Evolutionary conservation across 192 early-diverging fungal species (phyloP).

Genomic region (Backusella tarrabulga): DNA sequence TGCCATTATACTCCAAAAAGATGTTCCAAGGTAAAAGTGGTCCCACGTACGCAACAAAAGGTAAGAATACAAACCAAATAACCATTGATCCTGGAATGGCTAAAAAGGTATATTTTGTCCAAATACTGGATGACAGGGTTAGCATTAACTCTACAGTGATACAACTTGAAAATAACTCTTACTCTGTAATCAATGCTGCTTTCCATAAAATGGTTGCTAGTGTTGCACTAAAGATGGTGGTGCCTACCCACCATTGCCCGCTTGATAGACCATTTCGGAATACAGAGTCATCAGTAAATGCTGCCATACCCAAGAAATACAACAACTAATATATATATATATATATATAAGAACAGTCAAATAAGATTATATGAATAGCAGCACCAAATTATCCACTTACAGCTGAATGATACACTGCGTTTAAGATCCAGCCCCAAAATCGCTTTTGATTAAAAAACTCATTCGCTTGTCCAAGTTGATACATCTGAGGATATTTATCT

Average conservation of each 20-base stretch:
- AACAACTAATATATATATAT: conserved; percentile 39
- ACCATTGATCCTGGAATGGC: conserved; percentile 87
- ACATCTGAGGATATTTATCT: conserved; percentile 92
- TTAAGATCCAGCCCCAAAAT: conserved; percentile 92
- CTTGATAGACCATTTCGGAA: conserved; percentile 66
- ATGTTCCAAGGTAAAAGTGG: conserved; percentile 59
- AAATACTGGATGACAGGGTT: conserved; percentile 45
- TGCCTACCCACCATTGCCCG: conserved; percentile 90
- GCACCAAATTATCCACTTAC: conserved; percentile 26
- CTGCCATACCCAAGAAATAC: conserved; percentile 63
- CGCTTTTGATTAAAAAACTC: conserved; percentile 71
- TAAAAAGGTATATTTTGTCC: conserved; percentile 91
- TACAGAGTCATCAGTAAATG: conserved; percentile 68
- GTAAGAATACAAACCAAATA: conserved; percentile 90
- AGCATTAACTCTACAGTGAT: not conserved
- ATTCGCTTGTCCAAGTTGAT: conserved; percentile 52
- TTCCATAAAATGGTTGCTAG: conserved; percentile 88
- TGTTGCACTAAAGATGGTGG: conserved; percentile 86
- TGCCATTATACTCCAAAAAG: conserved; percentile 72
- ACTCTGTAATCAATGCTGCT: conserved; percentile 84
- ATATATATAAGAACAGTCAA: not conserved
- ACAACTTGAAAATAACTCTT: conserved; percentile 13
- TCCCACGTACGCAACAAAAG: conserved; percentile 76
- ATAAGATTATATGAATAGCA: too few relatives aligned
- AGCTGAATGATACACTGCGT: conserved; percentile 91